Evolutionary conservation across 2,329 filamentous ascomycete genomes (phyloP), one percentile per base, ranked within the genome.

Genomic region (Trichoderma polysporum): DNA sequence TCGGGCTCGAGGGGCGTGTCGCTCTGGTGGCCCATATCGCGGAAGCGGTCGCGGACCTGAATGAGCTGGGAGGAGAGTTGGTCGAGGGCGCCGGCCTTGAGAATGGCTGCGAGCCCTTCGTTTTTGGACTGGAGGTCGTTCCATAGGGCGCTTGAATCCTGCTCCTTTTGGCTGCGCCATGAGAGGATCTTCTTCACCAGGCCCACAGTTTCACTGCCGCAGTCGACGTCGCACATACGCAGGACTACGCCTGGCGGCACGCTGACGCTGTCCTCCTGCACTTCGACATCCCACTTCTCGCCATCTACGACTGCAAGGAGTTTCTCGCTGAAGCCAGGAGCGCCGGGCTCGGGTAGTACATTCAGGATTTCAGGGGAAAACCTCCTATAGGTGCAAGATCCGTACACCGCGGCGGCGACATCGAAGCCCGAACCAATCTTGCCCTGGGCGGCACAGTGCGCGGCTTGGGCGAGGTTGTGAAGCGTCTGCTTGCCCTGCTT

Each of bases 391-490:
- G 91, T 83, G 76, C 93, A 97, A 17, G 92, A 94, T 17, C 95
- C 95, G 77, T 93, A 97, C 17, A 97, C 93, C 19, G 95, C 95
- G 29, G 91, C 90, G 0, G 94, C 95, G 61, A 99, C 91, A 76
- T 99, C 95, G 77, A 99, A 99, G 22, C 95, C 95, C 0, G 91
- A 95, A 58, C 95, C 95, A 19, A 99, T 90, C 79, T 99, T 99
- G 27, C 95, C 95, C 81, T 99, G 95, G 0, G 95, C 95, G 1
- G 94, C 93, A 76, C 94, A 97, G 81, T 99, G 95, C 4, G 93
- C 90, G 1, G 92, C 91, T 82, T 99, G 95, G 0, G 94, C 91
- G 59, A 99, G 88, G 79, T 98, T 98, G 82, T 99, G 95, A 63
- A 97, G 85, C 58, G 85, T 86, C 31, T 82, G 81, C 71, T 84